Evolutionary conservation across 2,329 filamentous ascomycete species (phyloP).

Genomic region (Epichloe scottii): DNA sequence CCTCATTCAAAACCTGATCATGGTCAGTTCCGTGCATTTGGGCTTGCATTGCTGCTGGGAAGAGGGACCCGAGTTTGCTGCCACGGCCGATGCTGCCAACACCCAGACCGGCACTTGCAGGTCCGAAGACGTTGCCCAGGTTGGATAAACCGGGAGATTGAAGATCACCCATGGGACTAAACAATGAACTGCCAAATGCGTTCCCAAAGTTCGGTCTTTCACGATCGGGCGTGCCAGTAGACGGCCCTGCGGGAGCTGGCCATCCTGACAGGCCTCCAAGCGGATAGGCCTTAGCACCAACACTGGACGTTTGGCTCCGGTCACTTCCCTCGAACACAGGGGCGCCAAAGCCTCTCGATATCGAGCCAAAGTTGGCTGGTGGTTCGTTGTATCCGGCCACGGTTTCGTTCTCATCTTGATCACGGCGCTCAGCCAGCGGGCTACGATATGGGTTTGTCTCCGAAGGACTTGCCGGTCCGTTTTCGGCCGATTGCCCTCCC

Average conservation of each 20-base stretch:
- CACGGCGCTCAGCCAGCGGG: slow-evolving; percentile 63
- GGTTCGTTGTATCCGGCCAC: slow-evolving; percentile 28
- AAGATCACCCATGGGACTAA: slow-evolving; percentile 64
- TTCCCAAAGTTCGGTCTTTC: slow-evolving; percentile 42
- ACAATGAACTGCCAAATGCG: slow-evolving; percentile 68
- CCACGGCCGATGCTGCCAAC: slow-evolving; percentile 58
- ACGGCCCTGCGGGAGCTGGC: slow-evolving; percentile 41
- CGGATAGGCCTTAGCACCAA: slow-evolving; percentile 63
- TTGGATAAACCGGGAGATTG: slow-evolving; percentile 62
- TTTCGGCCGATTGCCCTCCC: slow-evolving; percentile 42
- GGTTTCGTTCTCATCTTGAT: slow-evolving; percentile 48
- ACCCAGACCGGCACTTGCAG: slow-evolving; percentile 40
- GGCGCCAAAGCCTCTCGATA: slow-evolving; percentile 38
- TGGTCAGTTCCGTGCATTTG: slow-evolving; percentile 71
- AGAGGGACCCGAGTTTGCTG: slow-evolving; percentile 77
- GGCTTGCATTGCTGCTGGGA: slow-evolving; percentile 80
- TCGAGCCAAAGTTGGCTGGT: slow-evolving; percentile 38
- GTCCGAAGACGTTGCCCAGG: slow-evolving; percentile 57
- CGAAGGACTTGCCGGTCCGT: slow-evolving; percentile 77
- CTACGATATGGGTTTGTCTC: slow-evolving; percentile 96
- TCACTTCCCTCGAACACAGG: slow-evolving; percentile 61
- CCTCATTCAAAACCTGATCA: slow-evolving; percentile 44
- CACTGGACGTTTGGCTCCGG: slow-evolving; percentile 85
- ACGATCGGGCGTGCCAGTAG: slow-evolving; percentile 55
- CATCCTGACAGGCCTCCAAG: slow-evolving; percentile 52